Conservation (phyloP, 2,329 filamentous ascomycete species). For the Chrysoporthe austroafricana region DNA sequence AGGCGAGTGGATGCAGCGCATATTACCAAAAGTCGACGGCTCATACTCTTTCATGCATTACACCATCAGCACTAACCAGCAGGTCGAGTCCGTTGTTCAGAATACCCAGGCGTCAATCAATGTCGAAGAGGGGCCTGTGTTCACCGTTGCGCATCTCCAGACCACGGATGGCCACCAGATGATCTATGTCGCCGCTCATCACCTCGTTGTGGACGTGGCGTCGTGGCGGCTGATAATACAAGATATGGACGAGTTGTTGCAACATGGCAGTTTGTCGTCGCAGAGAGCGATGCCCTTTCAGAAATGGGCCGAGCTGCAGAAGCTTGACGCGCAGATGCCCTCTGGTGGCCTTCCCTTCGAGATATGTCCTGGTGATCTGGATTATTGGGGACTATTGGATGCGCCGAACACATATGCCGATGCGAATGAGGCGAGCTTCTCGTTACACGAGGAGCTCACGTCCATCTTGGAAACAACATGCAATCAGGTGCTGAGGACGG, state of each 20-base stretch:
- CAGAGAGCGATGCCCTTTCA: conserved; percentile 52
- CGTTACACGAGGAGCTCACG: conserved; percentile 47
- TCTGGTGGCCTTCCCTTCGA: conserved; percentile 43
- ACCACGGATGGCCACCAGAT: conserved; percentile 50
- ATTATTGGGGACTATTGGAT: conserved; percentile 53
- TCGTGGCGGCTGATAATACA: conserved; percentile 56
- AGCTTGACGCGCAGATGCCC: conserved; percentile 30
- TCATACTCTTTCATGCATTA: conserved; percentile 52
- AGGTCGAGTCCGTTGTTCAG: conserved; percentile 46
- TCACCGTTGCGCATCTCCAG: conserved; percentile 53
- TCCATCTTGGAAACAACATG: conserved; percentile 47
- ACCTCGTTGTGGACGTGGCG: conserved; percentile 54
- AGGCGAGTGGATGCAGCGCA: conserved; percentile 52
- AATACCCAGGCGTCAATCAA: conserved; percentile 50
- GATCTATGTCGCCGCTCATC: conserved; percentile 55
- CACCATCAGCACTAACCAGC: conserved; percentile 44
- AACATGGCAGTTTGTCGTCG: conserved; percentile 48
- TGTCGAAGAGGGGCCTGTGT: conserved; percentile 54
- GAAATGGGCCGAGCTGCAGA: conserved; percentile 54
- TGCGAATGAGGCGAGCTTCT: conserved; percentile 46
- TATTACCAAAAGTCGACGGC: conserved; percentile 43
- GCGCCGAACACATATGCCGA: conserved; percentile 51
- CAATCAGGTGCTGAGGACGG: conserved; percentile 53
- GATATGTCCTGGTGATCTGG: conserved; percentile 44
- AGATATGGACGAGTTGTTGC: conserved; percentile 55